phyloP scores from a whole-genome alignment of 1,139 yeast genomes.

The Scheffersomyces insectosa region DNA sequence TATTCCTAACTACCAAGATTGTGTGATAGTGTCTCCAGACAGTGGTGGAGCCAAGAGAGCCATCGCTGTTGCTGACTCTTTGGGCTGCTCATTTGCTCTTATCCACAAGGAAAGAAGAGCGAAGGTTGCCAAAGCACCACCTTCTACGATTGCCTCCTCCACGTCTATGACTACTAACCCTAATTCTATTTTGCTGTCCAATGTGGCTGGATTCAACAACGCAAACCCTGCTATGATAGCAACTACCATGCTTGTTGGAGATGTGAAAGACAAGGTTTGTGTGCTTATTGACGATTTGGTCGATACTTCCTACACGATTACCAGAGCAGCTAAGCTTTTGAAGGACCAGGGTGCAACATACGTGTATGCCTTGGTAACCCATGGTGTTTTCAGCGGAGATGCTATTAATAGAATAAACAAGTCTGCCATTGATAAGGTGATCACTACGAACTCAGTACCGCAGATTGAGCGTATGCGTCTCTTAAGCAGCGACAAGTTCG shows the following conservation, averaged over 20 bases:
- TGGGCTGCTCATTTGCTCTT: conserved; percentile 88
- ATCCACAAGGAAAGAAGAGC: conserved; percentile 92
- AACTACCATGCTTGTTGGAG: conserved; percentile 92
- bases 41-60: conserved; percentile 99
- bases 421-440: conserved; percentile 76
- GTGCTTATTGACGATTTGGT: conserved; percentile 89
- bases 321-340: conserved; percentile 86
- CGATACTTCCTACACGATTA: conserved; percentile 90
- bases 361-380: conserved; percentile 88
- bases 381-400: conserved; percentile 91
- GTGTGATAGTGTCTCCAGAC: conserved; percentile 91
- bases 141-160: conserved; percentile 19
- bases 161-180: conserved; percentile 3
- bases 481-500: conserved; percentile 60
- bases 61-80: conserved; percentile 86
- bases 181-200: conserved; percentile 3
- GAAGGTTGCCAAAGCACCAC: conserved; percentile 36
- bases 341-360: conserved; percentile 90
- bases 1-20: conserved; percentile 72
- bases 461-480: conserved; percentile 60
- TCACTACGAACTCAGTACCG: conserved; percentile 93
- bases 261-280: conserved; percentile 81
- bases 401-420: conserved; percentile 72
- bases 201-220: conserved; percentile 8
- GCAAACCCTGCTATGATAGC: conserved; percentile 36